phyloP scores from a whole-genome alignment of 2,329 filamentous ascomycete genomes.

The Botrytis elliptica region DNA sequence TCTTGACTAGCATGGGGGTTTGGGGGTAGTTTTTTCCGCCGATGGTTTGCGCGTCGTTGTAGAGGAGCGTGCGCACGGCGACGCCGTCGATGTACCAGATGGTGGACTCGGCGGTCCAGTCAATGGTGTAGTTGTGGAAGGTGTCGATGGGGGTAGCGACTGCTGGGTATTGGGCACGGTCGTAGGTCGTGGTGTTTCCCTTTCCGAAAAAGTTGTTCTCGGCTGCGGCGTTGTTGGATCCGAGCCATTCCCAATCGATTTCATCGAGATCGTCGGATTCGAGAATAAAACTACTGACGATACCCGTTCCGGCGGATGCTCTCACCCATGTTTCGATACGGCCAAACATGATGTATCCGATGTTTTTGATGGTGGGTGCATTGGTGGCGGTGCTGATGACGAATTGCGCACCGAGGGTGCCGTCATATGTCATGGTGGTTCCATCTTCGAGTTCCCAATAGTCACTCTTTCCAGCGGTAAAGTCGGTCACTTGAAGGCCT shows the following conservation, averaged over 20 bases:
- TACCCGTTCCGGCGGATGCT: conserved; percentile 49
- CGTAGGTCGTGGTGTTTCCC: conserved; percentile 52
- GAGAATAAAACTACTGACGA: conserved; percentile 50
- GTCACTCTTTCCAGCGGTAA: conserved; percentile 43
- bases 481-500: conserved; percentile 44
- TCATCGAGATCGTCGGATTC: conserved; percentile 53
- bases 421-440: conserved; percentile 43
- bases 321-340: conserved; percentile 48
- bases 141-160: conserved; percentile 40
- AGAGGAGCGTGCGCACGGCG: conserved; percentile 48
- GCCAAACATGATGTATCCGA: conserved; percentile 55
- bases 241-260: conserved; percentile 51
- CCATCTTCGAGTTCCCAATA: conserved; percentile 58
- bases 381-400: conserved; percentile 48
- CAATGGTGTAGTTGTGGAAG: conserved; percentile 64
- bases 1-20: conserved; percentile 65
- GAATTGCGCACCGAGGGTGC: conserved; percentile 48
- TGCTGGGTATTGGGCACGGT: conserved; percentile 45
- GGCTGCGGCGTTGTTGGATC: conserved; percentile 39
- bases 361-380: conserved; percentile 47
- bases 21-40: conserved; percentile 62
- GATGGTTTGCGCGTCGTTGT: conserved; percentile 46
- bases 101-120: conserved; percentile 61
- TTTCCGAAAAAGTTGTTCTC: conserved; percentile 56
- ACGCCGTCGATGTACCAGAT: conserved; percentile 58